A percentile compares a stretch with the other conserved stretches of the same genome.
Evolutionary conservation across 2,329 filamentous ascomycete genomes (phyloP).

Genomic region (Penicillium sp.): DNA sequence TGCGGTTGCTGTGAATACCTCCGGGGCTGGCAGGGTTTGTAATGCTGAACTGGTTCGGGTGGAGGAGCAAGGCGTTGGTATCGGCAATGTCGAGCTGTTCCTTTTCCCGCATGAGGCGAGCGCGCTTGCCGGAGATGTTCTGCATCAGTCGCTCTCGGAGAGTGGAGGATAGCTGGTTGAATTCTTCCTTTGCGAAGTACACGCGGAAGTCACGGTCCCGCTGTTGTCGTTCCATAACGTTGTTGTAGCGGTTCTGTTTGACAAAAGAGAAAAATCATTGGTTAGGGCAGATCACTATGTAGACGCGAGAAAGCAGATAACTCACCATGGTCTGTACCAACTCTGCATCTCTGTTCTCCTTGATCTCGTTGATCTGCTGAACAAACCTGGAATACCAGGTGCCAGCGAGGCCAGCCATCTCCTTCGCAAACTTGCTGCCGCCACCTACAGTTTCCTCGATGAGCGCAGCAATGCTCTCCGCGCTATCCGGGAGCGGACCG

Average conservation of each 20-base stretch:
- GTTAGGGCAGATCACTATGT: not conserved
- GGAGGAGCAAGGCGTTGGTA: slow-evolving; percentile 63
- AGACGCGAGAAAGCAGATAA: slow-evolving; percentile 13
- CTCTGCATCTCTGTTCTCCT: slow-evolving; percentile 83
- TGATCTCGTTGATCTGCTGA: slow-evolving; percentile 78
- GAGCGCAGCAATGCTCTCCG: slow-evolving; percentile 66
- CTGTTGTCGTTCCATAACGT: slow-evolving; percentile 55
- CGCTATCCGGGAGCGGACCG: slow-evolving; percentile 63
- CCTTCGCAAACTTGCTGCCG: slow-evolving; percentile 64
- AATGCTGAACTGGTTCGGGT: slow-evolving; percentile 66
- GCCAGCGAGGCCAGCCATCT: slow-evolving; percentile 64
- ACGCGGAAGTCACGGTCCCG: slow-evolving; percentile 59
- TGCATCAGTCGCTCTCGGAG: slow-evolving; percentile 62
- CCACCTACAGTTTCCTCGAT: slow-evolving; percentile 56
- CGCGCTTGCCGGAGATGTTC: slow-evolving; percentile 57
- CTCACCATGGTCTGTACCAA: slow-evolving; percentile 77
- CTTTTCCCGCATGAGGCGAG: slow-evolving; percentile 61
- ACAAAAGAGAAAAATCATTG: slow-evolving; percentile 3
- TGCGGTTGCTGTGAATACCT: slow-evolving; percentile 59
- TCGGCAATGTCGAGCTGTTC: slow-evolving; percentile 66
- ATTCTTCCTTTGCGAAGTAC: slow-evolving; percentile 63
- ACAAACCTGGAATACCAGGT: slow-evolving; percentile 83
- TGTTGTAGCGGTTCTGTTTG: slow-evolving; percentile 57
- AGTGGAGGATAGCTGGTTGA: slow-evolving; percentile 57
- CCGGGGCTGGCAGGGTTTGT: slow-evolving; percentile 64